Conservation (phyloP, 1,139 yeast species). For the Candida buenavistaensis region DNA sequence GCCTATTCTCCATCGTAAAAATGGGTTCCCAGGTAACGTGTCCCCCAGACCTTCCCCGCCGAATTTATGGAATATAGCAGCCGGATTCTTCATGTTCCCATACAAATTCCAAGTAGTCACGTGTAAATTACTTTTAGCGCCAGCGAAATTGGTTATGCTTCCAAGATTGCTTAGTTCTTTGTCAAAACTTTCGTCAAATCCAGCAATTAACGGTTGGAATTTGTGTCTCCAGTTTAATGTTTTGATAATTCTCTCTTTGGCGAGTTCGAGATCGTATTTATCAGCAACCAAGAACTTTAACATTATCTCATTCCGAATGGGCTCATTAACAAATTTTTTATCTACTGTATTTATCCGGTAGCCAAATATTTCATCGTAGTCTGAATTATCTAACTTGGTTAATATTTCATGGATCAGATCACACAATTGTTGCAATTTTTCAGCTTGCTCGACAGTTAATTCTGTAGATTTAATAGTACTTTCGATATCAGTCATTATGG, state of each 20-base stretch:
- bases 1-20: constrained; percentile 84
- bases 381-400: constrained; percentile 34
- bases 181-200: constrained; percentile 66
- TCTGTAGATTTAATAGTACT: constrained; percentile 14
- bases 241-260: constrained; percentile 51
- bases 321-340: constrained; percentile 46
- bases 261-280: constrained; percentile 49
- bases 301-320: constrained; percentile 55
- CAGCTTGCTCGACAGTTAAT: constrained; percentile 15
- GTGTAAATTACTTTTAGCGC: constrained; percentile 31
- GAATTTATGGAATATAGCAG: constrained; percentile 60
- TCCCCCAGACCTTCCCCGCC: constrained; percentile 21
- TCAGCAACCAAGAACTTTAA: constrained; percentile 72
- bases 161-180: constrained; percentile 63
- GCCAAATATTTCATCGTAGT: constrained; percentile 79
- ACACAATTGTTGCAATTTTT: constrained; percentile 21
- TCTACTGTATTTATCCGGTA: constrained; percentile 52
- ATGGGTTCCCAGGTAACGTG: constrained; percentile 46
- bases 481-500: constrained; percentile 5
- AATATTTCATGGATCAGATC: constrained; percentile 25
- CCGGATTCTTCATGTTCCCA: constrained; percentile 65
- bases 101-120: constrained; percentile 85
- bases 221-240: constrained; percentile 77
- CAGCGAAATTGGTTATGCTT: constrained; percentile 52
- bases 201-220: constrained; percentile 79